Percentiles rank a stretch among this genome's conserved stretches.
phyloP scores from a whole-genome alignment of 2,329 filamentous ascomycete species.

The Ceratocystis variospora region DNA sequence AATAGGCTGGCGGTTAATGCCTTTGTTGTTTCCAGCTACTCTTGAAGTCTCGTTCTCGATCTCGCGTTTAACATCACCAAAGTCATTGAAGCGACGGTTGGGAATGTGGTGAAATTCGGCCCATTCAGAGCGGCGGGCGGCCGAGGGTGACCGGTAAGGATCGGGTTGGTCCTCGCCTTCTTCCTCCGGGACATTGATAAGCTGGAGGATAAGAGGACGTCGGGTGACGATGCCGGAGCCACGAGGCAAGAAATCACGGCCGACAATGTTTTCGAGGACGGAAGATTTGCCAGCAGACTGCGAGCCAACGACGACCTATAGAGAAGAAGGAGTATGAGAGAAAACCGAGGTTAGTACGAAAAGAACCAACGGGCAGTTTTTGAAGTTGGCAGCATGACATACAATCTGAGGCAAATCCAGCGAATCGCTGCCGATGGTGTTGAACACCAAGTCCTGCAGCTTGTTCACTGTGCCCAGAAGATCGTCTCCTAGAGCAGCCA shows the following conservation, averaged over 20 bases:
- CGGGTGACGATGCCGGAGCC: slow-evolving; percentile 94
- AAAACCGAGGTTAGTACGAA: slow-evolving; percentile 20
- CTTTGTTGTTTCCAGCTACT: slow-evolving; percentile 89
- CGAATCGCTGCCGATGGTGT: slow-evolving; percentile 98
- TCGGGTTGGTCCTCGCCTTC: slow-evolving; percentile 51
- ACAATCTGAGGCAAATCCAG: slow-evolving; percentile 97
- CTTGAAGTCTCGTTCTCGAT: slow-evolving; percentile 94
- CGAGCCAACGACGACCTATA: slow-evolving; percentile 88
- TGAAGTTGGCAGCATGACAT: slow-evolving; percentile 29
- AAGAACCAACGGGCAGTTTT: neutral
- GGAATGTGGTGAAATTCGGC: slow-evolving; percentile 94
- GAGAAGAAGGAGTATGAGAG: slow-evolving; percentile 16
- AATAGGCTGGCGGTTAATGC: slow-evolving; percentile 93
- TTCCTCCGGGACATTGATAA: slow-evolving; percentile 89
- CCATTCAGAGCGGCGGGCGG: slow-evolving; percentile 58
- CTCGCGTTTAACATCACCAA: slow-evolving; percentile 83
- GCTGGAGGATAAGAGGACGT: slow-evolving; percentile 85
- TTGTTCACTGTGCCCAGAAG: slow-evolving; percentile 93
- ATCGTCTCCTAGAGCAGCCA: slow-evolving; percentile 94
- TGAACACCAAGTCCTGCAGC: slow-evolving; percentile 96
- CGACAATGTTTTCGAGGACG: slow-evolving; percentile 96
- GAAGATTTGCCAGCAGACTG: slow-evolving; percentile 98
- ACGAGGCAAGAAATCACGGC: slow-evolving; percentile 88
- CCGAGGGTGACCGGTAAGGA: slow-evolving; percentile 64
- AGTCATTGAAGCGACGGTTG: slow-evolving; percentile 78